These are phyloP conservation scores for Rhizopus microsporus DNA, from an alignment of 371 early-diverging fungal genomes.

Conservation along the genomic window DNA sequence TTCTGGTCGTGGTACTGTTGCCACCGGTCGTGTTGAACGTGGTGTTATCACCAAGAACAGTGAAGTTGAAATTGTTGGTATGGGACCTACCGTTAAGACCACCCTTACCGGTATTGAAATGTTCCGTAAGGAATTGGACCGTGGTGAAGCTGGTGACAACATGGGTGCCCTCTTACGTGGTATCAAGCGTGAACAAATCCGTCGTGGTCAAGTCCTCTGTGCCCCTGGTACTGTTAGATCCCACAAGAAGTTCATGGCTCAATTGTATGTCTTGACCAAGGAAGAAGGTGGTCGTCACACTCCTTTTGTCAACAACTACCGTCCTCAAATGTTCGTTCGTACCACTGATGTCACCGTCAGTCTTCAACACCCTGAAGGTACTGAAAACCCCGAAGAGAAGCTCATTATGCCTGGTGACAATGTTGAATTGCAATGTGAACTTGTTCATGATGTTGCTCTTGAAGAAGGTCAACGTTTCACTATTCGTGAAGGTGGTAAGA, in stretches of 20 bases:
- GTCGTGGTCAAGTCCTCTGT: constrained; percentile 93
- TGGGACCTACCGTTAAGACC: constrained; percentile 86
- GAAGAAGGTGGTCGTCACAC: constrained; percentile 99
- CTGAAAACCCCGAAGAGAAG: constrained; percentile 84
- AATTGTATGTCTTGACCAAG: constrained; percentile 93
- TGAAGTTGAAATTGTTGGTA: constrained; percentile 97
- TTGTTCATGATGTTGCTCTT: constrained; percentile 81
- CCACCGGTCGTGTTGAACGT: constrained; percentile 97
- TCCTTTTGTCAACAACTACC: constrained; percentile 95
- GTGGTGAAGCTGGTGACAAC: constrained; percentile 98
- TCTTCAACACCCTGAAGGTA: constrained; percentile 82
- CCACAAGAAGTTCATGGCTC: constrained; percentile 91
- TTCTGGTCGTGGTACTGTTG: constrained; percentile 98
- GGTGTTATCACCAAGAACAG: constrained; percentile 93
- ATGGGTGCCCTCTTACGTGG: constrained; percentile 97
- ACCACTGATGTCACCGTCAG: constrained; percentile 94
- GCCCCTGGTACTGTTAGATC: constrained; percentile 92
- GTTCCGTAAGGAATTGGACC: constrained; percentile 98
- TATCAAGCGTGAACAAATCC: constrained; percentile 95
- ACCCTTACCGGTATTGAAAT: constrained; percentile 96
- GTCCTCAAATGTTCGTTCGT: constrained; percentile 94
- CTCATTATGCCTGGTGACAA: constrained; percentile 99
- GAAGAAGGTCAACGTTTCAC: constrained; percentile 96
- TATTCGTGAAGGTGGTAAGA: constrained; percentile 97
- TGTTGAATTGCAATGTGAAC: constrained; percentile 81